Conservation (phyloP, 202 grass and related monocot species). For the Saccharum hybrid region DNA sequence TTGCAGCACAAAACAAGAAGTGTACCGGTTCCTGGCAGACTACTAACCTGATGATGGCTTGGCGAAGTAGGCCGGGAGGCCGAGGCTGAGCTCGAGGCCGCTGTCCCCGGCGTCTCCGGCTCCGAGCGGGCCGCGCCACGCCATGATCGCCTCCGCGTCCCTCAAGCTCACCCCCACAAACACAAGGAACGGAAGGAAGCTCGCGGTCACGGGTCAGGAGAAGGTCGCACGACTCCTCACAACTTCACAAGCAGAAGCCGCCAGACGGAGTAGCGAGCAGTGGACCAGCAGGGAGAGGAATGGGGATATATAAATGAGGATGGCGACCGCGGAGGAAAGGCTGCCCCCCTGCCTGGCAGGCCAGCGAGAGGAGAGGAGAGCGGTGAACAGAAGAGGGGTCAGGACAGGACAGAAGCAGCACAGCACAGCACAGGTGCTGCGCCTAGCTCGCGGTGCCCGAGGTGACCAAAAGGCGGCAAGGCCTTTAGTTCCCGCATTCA, state of each 20-base stretch:
- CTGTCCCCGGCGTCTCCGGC: slow-evolving; percentile 54
- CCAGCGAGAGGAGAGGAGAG: background rate
- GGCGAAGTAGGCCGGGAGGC: slow-evolving; percentile 68
- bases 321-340: slow-evolving; percentile 17
- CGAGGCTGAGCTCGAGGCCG: slow-evolving; percentile 82
- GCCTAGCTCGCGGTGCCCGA: slow-evolving; percentile 17
- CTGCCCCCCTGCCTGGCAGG: no score
- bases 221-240: background rate
- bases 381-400: no score
- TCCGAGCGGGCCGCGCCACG: slow-evolving; percentile 50
- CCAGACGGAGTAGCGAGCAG: background rate
- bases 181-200: slow-evolving; percentile 4
- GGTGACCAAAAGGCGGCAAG: slow-evolving; percentile 52
- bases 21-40: no score
- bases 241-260: background rate
- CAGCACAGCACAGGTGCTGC: no score
- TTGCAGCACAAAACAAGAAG: background rate
- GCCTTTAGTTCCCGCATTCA: no score
- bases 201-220: background rate
- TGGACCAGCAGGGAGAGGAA: no score
- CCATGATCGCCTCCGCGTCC: slow-evolving; percentile 32
- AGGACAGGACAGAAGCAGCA: no score
- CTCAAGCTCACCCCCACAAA: slow-evolving; percentile 24
- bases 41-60: slow-evolving; percentile 12
- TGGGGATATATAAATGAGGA: slow-evolving; percentile 30